These are phyloP conservation scores for Mycena olivaceomarginata DNA, from an alignment of 768 basidiomycete species.

Conservation along the genomic window DNA sequence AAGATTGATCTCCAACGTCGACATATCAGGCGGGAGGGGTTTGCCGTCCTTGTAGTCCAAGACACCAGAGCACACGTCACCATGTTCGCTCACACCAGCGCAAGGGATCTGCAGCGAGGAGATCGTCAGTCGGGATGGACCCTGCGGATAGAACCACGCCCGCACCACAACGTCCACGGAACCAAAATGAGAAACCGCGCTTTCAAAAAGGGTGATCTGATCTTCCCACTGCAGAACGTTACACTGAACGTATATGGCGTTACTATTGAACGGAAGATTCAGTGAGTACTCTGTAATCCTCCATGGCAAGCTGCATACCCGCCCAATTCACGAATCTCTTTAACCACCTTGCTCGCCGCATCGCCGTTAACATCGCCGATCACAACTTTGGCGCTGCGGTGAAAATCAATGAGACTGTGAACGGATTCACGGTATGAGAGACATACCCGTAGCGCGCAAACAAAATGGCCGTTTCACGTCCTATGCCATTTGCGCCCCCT, in stretches of 20 bases:
- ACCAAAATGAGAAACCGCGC: constrained; percentile 66
- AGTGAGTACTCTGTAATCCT: background rate
- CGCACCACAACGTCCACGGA: constrained; percentile 72
- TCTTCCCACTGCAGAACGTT: constrained; percentile 75
- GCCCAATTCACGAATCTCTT: constrained; percentile 62
- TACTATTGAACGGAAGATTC: constrained; percentile 9
- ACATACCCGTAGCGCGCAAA: constrained; percentile 69
- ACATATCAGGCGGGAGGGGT: constrained; percentile 64
- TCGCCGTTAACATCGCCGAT: constrained; percentile 70
- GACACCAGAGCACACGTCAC: constrained; percentile 48
- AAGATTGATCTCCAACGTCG: constrained; percentile 71
- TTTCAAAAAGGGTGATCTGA: constrained; percentile 70
- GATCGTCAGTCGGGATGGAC: background rate
- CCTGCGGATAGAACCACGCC: background rate
- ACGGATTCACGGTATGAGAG: background rate
- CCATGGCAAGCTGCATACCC: constrained; percentile 57
- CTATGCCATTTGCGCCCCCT: constrained; percentile 75
- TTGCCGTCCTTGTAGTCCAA: constrained; percentile 60
- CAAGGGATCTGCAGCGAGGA: constrained; percentile 63
- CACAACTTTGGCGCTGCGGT: constrained; percentile 68
- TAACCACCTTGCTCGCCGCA: constrained; percentile 62
- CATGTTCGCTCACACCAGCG: constrained; percentile 66
- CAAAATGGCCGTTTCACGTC: constrained; percentile 68
- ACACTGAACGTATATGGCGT: constrained; percentile 64
- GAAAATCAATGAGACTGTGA: constrained; percentile 1